These are phyloP conservation scores for Paramarasmius palmivorus DNA, from an alignment of 1,284 basidiomycete species.

Conservation along the genomic window DNA sequence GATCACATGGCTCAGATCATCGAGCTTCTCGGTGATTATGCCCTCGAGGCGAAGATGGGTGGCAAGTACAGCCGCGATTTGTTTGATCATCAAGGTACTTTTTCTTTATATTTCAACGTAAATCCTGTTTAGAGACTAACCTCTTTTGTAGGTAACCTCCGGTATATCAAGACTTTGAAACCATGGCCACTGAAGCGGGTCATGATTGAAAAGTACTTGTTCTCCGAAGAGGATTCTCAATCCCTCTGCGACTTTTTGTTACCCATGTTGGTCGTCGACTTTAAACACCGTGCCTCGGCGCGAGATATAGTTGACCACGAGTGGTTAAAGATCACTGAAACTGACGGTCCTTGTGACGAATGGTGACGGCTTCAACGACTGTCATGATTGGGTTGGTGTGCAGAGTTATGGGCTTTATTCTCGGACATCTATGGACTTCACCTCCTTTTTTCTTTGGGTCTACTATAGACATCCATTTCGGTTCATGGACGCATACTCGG, in stretches of 20 bases:
- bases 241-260: conserved; percentile 71
- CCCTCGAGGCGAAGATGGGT: conserved; percentile 72
- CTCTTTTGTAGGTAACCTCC: conserved; percentile 48
- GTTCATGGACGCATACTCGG: too few species aligned
- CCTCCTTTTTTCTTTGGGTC: too few species aligned
- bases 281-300: conserved; percentile 69
- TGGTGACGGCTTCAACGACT: conserved; percentile 37
- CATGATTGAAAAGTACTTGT: conserved; percentile 83
- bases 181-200: conserved; percentile 85
- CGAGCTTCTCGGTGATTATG: conserved; percentile 80
- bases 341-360: conserved; percentile 44
- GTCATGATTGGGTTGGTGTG: background rate
- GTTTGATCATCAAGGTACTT: conserved; percentile 76
- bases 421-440: too few species aligned
- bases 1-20: conserved; percentile 95
- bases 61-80: conserved; percentile 84
- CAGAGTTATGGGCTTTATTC: background rate
- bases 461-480: too few species aligned
- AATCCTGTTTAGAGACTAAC: background rate
- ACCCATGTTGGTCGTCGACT: conserved; percentile 80
- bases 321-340: conserved; percentile 64
- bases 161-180: conserved; percentile 79
- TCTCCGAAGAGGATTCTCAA: conserved; percentile 57
- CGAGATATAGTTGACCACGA: conserved; percentile 70
- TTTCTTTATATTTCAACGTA: background rate